These are phyloP conservation scores for Acidiella bohemica DNA, from an alignment of 495 filamentous ascomycete species.

Conservation along the genomic window DNA sequence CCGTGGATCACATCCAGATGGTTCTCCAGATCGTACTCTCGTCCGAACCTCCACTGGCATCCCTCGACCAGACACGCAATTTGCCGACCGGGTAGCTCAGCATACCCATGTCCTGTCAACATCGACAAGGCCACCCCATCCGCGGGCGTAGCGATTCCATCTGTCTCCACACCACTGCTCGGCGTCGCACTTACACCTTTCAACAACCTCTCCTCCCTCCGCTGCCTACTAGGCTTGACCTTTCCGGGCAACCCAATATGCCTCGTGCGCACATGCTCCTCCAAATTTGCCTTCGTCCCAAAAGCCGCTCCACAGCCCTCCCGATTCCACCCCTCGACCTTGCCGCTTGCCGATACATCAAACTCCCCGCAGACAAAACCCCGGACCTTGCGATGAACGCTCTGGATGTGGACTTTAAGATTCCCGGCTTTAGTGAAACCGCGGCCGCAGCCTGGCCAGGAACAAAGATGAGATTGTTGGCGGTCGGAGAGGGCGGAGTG, in stretches of 20 bases:
- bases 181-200: not conserved
- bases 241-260: slow-evolving; percentile 48
- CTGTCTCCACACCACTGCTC: not conserved
- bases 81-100: slow-evolving; percentile 35
- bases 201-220: slow-evolving; percentile 30
- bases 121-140: slow-evolving; percentile 24
- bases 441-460: slow-evolving; percentile 48
- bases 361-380: slow-evolving; percentile 61
- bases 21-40: slow-evolving; percentile 51
- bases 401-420: slow-evolving; percentile 61
- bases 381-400: slow-evolving; percentile 53
- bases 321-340: slow-evolving; percentile 47
- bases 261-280: slow-evolving; percentile 64
- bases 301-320: slow-evolving; percentile 58
- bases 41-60: slow-evolving; percentile 49
- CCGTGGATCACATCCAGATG: slow-evolving; percentile 48
- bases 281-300: slow-evolving; percentile 55
- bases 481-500: slow-evolving; percentile 34
- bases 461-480: slow-evolving; percentile 38
- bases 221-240: slow-evolving; percentile 19
- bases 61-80: slow-evolving; percentile 41
- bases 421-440: slow-evolving; percentile 68
- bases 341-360: slow-evolving; percentile 41
- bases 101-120: slow-evolving; percentile 50
- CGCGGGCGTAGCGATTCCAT: not conserved